Base-by-base conservation (phyloP, 176 grass and related monocot species). In the Panicum miliaceum region DNA sequence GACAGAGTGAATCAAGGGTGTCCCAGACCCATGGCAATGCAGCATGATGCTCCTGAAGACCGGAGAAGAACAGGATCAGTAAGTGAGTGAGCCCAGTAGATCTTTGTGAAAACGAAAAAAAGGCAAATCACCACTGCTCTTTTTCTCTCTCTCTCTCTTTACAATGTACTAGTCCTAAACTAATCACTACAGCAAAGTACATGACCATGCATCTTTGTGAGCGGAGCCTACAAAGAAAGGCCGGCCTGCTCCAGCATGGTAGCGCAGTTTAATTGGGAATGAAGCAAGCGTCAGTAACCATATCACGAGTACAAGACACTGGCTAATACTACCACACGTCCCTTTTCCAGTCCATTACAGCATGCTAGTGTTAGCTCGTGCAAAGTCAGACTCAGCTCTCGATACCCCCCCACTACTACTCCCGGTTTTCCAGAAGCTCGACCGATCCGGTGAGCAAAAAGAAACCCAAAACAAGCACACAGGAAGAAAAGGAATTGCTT, bases 361-460 rank as follows among this genome's bases (percentile, higher is more conserved):
- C 64, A 13, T 5, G 65, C 29, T 82, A 74, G 84, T 75, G 84
- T 83, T 68, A 59, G 84, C 68, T 84, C 84, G 89, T 87, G 89
- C 12, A 26, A 32, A 74, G 89, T 90, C 89, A 41, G 83, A 50
- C 75, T 86, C 84, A 34, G 73, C 36, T 37, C 43, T 43, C 18
- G 40, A 23, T 5, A 46, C 12, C 22, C 5, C 4, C 48, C 76
- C 50, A 40, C 67, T 58, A 32, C 22, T 50, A 69, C 18, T 2
- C 11, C 32, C 18, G 27, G 35, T 79, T 73, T 80, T 84, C 48
- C 76, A 86, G 18, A 72, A 71, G 52, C 68, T 27, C 22, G 6
- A 18, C 10, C 36, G 8, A 7, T 45, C 48, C 40, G 8, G 42
- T 15, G 45, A 70, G 76, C 41, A 81, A 89, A 89, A 89, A 68